These are phyloP conservation scores for Glonium stellatum DNA, from an alignment of 495 filamentous ascomycete genomes.

Conservation along the genomic window DNA sequence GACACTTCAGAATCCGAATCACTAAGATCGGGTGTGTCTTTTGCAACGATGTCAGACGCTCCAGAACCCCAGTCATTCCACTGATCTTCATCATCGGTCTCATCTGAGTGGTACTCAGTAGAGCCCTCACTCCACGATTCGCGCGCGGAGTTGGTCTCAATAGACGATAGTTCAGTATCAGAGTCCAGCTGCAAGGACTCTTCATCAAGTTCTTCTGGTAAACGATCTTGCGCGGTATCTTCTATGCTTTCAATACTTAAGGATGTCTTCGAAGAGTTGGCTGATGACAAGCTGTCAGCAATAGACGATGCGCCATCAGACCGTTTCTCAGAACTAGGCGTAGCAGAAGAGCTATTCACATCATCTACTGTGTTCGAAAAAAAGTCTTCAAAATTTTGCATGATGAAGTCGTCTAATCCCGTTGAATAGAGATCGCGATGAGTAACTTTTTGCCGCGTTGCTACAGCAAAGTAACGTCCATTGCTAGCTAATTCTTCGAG, in stretches of 20 bases:
- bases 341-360: neutral
- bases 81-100: conserved; percentile 8
- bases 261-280: neutral
- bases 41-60: neutral
- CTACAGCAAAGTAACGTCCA: neutral
- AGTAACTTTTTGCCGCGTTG: neutral
- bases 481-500: neutral
- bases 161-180: neutral
- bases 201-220: neutral
- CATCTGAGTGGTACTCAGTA: conserved; percentile 1
- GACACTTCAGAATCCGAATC: neutral
- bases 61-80: conserved; percentile 6
- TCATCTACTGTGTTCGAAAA: neutral
- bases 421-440: neutral
- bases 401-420: neutral
- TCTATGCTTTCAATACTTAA: neutral
- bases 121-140: conserved; percentile 7
- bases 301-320: neutral
- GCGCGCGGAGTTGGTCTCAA: conserved; percentile 1
- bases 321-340: neutral
- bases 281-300: neutral
- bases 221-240: neutral
- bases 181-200: conserved; percentile 1
- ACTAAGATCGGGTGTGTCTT: neutral
- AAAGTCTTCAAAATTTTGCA: neutral